Conservation (phyloP, 495 filamentous ascomycete species). For the Daldinia bambusicola region DNA sequence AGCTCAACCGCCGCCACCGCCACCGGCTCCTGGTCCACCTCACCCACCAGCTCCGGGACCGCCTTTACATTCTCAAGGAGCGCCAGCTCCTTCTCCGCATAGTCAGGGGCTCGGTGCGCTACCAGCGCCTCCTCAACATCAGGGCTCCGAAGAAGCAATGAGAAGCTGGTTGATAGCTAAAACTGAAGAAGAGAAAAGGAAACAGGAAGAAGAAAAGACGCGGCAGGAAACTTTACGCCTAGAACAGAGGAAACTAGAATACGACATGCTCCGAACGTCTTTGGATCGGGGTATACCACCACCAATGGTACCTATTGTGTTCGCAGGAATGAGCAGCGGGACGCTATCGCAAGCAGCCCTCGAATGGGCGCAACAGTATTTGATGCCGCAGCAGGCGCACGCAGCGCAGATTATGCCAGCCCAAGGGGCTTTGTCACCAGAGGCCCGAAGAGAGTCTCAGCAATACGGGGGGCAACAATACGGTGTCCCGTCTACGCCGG, state of each 20-base stretch:
- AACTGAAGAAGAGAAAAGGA: conserved; percentile 84
- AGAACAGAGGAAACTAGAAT: conserved; percentile 85
- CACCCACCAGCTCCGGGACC: conserved; percentile 53
- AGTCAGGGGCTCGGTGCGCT: conserved; percentile 63
- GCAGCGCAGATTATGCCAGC: conserved; percentile 64
- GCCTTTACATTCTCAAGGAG: conserved; percentile 49
- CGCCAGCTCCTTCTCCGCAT: conserved; percentile 50
- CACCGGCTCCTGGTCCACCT: conserved; percentile 49
- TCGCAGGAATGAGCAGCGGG: conserved; percentile 81
- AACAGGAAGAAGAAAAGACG: conserved; percentile 89
- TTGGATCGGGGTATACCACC: conserved; percentile 84
- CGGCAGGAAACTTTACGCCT: conserved; percentile 78
- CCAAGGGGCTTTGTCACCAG: conserved; percentile 58
- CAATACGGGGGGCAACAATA: conserved; percentile 54
- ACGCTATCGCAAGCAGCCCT: conserved; percentile 64
- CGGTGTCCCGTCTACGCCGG: conserved; percentile 57
- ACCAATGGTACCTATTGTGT: conserved; percentile 87
- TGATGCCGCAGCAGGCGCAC: conserved; percentile 64
- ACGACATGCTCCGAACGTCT: conserved; percentile 84
- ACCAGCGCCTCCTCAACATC: conserved; percentile 77
- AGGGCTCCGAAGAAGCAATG: conserved; percentile 81
- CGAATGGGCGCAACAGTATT: conserved; percentile 81
- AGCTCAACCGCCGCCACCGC: conserved; percentile 56
- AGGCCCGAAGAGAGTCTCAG: conserved; percentile 60
- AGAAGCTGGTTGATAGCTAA: conserved; percentile 83